Evolutionary conservation across 805 yeast genomes (phyloP).

Genomic region (Blastobotrys robertii): DNA sequence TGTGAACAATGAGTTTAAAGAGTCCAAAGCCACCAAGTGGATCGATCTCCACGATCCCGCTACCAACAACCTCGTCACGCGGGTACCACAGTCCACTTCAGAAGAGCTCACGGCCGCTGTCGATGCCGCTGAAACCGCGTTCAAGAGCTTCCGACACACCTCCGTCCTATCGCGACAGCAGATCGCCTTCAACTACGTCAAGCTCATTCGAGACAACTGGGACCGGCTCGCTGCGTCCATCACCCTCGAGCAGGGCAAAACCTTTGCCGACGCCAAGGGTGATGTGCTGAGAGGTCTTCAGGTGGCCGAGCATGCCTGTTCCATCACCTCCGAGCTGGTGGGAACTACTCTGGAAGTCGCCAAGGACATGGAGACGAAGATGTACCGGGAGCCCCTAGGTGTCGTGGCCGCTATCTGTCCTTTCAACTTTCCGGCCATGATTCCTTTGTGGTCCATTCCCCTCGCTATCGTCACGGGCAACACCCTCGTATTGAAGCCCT

Average conservation of each 20-base stretch:
- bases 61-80: constrained; percentile 53
- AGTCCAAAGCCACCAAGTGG: constrained; percentile 46
- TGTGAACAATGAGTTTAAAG: constrained; percentile 40
- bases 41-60: constrained; percentile 70
- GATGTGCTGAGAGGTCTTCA: constrained; percentile 69
- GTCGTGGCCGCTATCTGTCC: constrained; percentile 73
- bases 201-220: constrained; percentile 46
- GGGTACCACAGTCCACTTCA: constrained; percentile 64
- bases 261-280: constrained; percentile 65
- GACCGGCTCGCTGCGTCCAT: constrained; percentile 57
- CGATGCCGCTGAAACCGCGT: constrained; percentile 54
- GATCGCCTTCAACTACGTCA: constrained; percentile 58
- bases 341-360: constrained; percentile 61
- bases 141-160: constrained; percentile 44
- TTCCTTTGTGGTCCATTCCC: constrained; percentile 60
- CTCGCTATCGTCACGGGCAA: constrained; percentile 61
- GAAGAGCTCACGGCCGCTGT: constrained; percentile 58
- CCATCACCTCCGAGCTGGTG: constrained; percentile 49
- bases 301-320: constrained; percentile 69
- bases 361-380: constrained; percentile 65
- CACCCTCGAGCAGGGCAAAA: constrained; percentile 68
- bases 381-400: constrained; percentile 63
- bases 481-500: constrained; percentile 58
- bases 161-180: constrained; percentile 46
- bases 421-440: constrained; percentile 81